Evolutionary conservation across 1,284 basidiomycete genomes (phyloP).

Genomic region (Cerrena zonata): DNA sequence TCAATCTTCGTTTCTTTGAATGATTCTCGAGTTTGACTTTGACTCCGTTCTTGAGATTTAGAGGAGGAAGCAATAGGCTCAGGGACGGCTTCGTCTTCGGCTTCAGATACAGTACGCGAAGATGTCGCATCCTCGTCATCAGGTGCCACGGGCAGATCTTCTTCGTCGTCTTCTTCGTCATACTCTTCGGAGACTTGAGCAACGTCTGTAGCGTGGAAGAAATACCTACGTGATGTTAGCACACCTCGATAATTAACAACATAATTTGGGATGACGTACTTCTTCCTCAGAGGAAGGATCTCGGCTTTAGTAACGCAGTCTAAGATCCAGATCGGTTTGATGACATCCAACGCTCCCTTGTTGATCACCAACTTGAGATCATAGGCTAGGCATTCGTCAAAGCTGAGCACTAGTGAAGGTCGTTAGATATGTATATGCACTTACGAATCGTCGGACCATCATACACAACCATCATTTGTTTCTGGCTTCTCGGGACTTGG

Average conservation of each 20-base stretch:
- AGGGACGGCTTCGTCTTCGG: conserved; percentile 22
- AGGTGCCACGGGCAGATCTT: conserved; percentile 20
- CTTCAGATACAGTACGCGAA: conserved; percentile 10
- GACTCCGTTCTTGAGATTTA: conserved; percentile 1
- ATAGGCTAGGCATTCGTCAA: conserved; percentile 43
- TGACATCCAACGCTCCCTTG: conserved; percentile 61
- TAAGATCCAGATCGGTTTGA: conserved; percentile 75
- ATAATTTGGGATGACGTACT: too few relatives aligned
- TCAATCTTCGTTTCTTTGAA: conserved; percentile 25
- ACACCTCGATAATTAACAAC: not conserved
- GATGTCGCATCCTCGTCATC: not conserved
- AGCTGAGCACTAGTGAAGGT: not conserved
- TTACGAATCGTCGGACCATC: conserved; percentile 59
- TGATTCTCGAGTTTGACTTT: conserved; percentile 8
- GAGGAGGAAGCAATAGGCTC: conserved; percentile 7
- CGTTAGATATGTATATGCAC: conserved; percentile 20
- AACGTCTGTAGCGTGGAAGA: conserved; percentile 61
- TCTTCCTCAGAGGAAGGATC: conserved; percentile 58
- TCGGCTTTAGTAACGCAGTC: conserved; percentile 64
- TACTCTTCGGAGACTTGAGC: conserved; percentile 1
- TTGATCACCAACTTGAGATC: conserved; percentile 61
- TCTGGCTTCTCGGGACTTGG: conserved; percentile 53
- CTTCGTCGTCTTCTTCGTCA: conserved; percentile 26
- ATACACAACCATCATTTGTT: conserved; percentile 53
- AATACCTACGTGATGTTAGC: conserved; percentile 45